A percentile compares a stretch with the other conserved stretches of the same genome.
phyloP scores from a whole-genome alignment of 352 stramenopile genomes.

The Pythium pyrilobum region DNA sequence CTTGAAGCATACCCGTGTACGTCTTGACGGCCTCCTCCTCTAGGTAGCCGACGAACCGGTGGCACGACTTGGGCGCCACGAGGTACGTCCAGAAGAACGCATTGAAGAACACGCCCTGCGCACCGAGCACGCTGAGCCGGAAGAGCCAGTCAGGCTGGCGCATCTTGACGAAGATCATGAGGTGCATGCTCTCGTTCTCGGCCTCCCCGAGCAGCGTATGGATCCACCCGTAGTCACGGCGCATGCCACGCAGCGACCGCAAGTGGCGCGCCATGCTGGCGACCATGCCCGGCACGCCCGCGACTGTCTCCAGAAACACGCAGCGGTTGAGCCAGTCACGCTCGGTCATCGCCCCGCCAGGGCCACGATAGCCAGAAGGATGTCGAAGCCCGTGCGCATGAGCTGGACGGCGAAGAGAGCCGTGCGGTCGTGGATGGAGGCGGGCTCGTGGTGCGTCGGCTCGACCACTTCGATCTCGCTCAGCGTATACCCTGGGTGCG shows the following conservation, averaged over 20 bases:
- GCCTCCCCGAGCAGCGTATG: constrained; percentile 87
- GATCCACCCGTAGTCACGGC: constrained; percentile 87
- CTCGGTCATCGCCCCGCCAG: constrained; percentile 46
- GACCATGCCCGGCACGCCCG: constrained; percentile 73
- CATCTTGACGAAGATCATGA: constrained; percentile 89
- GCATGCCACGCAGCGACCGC: constrained; percentile 68
- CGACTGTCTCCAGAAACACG: constrained; percentile 75
- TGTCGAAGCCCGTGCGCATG: constrained; percentile 43
- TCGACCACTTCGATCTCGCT: constrained; percentile 24
- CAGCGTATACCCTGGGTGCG: constrained; percentile 38
- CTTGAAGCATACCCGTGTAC: constrained; percentile 89
- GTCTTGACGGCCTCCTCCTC: constrained; percentile 91
- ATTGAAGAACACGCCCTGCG: constrained; percentile 84
- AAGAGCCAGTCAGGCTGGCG: constrained; percentile 76
- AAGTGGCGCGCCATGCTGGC: constrained; percentile 71
- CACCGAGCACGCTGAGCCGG: constrained; percentile 62
- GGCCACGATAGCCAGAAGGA: constrained; percentile 44
- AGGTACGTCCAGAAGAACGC: constrained; percentile 85
- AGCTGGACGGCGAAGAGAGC: constrained; percentile 35
- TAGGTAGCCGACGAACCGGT: constrained; percentile 92
- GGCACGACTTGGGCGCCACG: constrained; percentile 80
- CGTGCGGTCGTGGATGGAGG: constrained; percentile 31
- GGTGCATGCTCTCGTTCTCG: constrained; percentile 93
- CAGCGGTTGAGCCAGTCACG: constrained; percentile 62
- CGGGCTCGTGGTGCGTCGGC: constrained; percentile 31